Percentiles rank a stretch among this genome's conserved stretches.
Evolutionary conservation across 148 eudicot species (phyloP).

Genomic region (Rhododendron simsii): DNA sequence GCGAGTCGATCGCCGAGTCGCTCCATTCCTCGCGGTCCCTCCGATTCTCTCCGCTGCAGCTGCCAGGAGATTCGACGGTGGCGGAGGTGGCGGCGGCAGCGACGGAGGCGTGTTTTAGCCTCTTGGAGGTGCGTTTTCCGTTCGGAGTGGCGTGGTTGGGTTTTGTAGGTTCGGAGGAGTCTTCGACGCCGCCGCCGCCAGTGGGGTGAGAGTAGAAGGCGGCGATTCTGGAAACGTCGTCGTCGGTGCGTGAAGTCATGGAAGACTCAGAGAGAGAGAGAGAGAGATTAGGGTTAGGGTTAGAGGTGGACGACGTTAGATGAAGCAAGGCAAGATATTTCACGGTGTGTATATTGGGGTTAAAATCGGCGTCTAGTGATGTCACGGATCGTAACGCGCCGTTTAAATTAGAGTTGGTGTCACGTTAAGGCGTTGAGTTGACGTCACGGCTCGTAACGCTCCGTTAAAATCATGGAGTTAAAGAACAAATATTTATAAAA

Average conservation of each 20-base stretch:
- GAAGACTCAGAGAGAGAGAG: neutral
- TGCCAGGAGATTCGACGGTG: constrained; percentile 2
- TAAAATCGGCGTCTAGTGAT: neutral
- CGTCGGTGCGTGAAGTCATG: constrained; percentile 12
- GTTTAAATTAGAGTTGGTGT: neutral
- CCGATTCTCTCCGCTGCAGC: neutral
- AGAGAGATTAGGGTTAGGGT: neutral
- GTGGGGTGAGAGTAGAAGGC: constrained; percentile 1
- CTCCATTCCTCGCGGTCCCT: constrained; percentile 16
- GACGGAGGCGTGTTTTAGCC: neutral
- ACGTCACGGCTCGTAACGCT: neutral
- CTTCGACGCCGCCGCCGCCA: neutral
- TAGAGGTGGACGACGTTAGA: neutral
- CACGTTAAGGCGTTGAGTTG: neutral
- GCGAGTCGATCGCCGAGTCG: constrained; percentile 8
- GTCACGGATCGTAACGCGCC: neutral
- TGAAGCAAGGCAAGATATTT: neutral
- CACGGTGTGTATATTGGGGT: neutral
- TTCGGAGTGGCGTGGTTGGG: neutral
- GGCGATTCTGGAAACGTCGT: neutral
- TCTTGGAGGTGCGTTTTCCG: constrained; percentile 7
- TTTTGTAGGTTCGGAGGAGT: neutral
- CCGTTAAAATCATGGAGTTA: neutral
- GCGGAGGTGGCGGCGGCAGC: neutral
- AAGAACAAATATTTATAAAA: too few species aligned